Conservation (phyloP, 139 green algal genomes). For the Pseudopediastrum boryanum region DNA sequence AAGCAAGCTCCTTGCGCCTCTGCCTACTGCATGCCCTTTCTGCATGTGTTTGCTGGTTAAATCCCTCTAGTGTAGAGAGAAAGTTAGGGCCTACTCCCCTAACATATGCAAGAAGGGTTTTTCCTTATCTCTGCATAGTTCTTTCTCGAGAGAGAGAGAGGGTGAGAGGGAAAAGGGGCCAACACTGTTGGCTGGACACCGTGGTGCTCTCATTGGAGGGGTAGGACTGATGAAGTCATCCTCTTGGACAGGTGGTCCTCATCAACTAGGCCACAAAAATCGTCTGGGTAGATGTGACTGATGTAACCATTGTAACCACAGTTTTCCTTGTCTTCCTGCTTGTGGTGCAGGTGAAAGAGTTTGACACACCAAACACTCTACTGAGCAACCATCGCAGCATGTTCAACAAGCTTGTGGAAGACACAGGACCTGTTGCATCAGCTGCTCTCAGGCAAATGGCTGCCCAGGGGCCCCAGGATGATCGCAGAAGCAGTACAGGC, state of each 20-base stretch:
- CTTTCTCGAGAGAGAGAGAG: too few relatives aligned
- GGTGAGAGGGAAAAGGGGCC: not conserved
- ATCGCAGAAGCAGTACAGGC: too few relatives aligned
- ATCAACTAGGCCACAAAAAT: too few relatives aligned
- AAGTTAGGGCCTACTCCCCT: too few relatives aligned
- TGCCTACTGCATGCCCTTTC: too few relatives aligned
- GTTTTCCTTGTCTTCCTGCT: not conserved
- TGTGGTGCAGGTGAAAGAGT: slow-evolving; percentile 36
- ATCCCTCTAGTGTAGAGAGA: too few relatives aligned
- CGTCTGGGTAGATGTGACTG: not conserved
- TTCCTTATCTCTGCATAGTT: too few relatives aligned
- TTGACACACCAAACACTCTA: slow-evolving; percentile 40
- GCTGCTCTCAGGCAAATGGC: slow-evolving; percentile 50
- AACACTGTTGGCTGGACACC: not conserved
- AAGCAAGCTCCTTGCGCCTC: not conserved
- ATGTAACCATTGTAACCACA: not conserved
- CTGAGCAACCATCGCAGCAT: slow-evolving; percentile 40
- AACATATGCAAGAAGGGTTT: too few relatives aligned
- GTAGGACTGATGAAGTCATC: not conserved
- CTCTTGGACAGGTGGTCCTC: not conserved
- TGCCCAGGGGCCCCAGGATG: slow-evolving; percentile 45
- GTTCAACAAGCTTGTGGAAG: slow-evolving; percentile 56
- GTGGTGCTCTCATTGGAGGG: not conserved
- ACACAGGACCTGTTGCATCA: slow-evolving; percentile 47
- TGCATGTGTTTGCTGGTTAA: too few relatives aligned